Evolutionary conservation across 768 basidiomycete species (phyloP), one percentile per base, ranked within the genome.

Genomic region (Neoboletus magnificus): DNA sequence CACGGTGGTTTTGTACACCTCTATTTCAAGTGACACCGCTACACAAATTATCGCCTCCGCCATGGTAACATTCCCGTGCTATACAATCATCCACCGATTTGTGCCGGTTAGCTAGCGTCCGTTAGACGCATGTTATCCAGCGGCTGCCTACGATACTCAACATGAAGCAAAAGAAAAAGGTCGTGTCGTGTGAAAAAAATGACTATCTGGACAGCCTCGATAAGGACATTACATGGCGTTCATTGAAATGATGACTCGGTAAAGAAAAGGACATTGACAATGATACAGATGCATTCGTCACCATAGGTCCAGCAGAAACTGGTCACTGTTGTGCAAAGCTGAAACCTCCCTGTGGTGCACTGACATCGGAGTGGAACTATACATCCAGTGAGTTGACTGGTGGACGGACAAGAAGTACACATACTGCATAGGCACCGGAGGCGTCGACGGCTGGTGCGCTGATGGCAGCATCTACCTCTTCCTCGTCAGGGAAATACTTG

Each of bases 401-500:
- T 22, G 15, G 22, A 33, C 33, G 57, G 45, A 37, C 25, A 54
- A 36, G 8, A 23, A 18, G 13, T 4, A 44, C 9, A 76, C 86
- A 64, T 71, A 91, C 89, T 55, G 87, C 83, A 72, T 89, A 91
- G 11, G 83, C 81, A 62, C 88, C 89, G 30, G 82, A 75, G 25
- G 86, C 76, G 59, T 91, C 88, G 13, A 91, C 85, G 42, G 80
- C 82, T 18, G 91, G 83, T n/a, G 85, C 86, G 48, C 77, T 81
- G 64, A 92, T 87, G 22, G 83, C 87, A 50, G 91, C 85, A 67
- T 93, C 93, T 49, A 91, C 81, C 46, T 95, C 96, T 70, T 98
- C 96, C 67, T 98, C 96, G 60, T 95, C 93, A 33, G 94, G 93
- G 89, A 96, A 97, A 78, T 96, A 97, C 69, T 95, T 95, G 77